Evolutionary conservation across 1,139 yeast species (phyloP).

Genomic region (Kodamaea sp.): DNA sequence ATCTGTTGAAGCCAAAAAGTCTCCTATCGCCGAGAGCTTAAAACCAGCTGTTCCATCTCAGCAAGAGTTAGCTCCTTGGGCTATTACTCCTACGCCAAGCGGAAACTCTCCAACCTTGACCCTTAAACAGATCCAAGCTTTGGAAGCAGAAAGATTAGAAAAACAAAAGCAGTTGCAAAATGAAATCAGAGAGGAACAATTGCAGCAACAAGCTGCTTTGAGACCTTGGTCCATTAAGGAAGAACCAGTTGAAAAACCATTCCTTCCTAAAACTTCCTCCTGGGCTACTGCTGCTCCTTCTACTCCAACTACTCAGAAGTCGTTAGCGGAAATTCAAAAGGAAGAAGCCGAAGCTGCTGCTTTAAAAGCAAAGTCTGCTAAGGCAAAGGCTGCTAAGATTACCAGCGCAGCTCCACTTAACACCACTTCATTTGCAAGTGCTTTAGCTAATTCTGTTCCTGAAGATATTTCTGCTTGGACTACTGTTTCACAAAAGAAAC

Average conservation of each 20-base stretch:
- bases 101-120: constrained; percentile 48
- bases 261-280: constrained; percentile 50
- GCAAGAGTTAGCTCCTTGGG: constrained; percentile 59
- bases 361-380: constrained; percentile 28
- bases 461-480: constrained; percentile 50
- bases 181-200: constrained; percentile 31
- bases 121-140: constrained; percentile 67
- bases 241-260: constrained; percentile 26
- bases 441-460: constrained; percentile 26
- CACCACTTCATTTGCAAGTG: constrained; percentile 20
- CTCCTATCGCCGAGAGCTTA: constrained; percentile 10
- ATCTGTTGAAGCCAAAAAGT: neutral
- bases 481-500: constrained; percentile 36
- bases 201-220: constrained; percentile 16
- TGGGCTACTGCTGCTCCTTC: constrained; percentile 50
- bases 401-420: constrained; percentile 12
- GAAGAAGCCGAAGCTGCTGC: constrained; percentile 46
- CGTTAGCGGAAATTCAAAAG: constrained; percentile 48
- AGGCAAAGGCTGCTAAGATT: constrained; percentile 17
- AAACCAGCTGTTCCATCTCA: constrained; percentile 26
- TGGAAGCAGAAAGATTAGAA: constrained; percentile 58
- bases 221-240: constrained; percentile 20
- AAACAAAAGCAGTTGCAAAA: constrained; percentile 39
- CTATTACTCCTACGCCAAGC: constrained; percentile 28
- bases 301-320: constrained; percentile 29